Evolutionary conservation across 1,139 yeast genomes (phyloP).

Genomic region (Taphrina wiesneri): DNA sequence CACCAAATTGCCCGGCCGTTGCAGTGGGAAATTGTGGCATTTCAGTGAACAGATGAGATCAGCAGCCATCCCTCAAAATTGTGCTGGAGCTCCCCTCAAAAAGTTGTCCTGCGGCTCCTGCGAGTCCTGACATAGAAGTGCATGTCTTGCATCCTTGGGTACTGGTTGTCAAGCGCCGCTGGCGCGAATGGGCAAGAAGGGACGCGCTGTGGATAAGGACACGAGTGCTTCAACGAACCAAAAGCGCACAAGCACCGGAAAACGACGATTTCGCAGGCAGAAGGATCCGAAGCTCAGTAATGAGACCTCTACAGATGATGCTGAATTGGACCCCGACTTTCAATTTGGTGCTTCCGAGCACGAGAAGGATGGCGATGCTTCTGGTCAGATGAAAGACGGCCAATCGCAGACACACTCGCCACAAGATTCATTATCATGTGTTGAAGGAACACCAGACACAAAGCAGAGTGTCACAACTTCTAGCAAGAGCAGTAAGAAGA

Average conservation of each 20-base stretch:
- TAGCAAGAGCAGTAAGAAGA: background rate
- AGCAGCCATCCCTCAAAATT: background rate
- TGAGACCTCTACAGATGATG: background rate
- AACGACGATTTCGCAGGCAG: background rate
- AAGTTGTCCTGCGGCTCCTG: background rate
- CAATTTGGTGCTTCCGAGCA: slow-evolving; percentile 9
- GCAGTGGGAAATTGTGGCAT: too few relatives aligned
- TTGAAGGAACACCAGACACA: background rate
- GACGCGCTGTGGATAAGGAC: background rate
- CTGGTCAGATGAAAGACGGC: background rate
- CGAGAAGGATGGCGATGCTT: background rate
- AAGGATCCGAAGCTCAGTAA: background rate
- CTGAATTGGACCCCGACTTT: slow-evolving; percentile 10
- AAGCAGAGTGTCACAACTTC: background rate
- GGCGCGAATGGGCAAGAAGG: slow-evolving; percentile 8
- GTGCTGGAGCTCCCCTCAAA: background rate
- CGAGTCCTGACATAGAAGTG: too few relatives aligned
- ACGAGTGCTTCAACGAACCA: background rate
- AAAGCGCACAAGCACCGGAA: slow-evolving; percentile 4
- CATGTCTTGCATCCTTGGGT: background rate
- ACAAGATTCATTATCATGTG: background rate
- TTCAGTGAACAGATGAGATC: background rate
- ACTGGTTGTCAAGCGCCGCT: background rate
- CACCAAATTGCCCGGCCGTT: background rate
- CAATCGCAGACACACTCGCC: background rate